These are phyloP conservation scores for Phytopythium boreale DNA, from an alignment of 352 stramenopile species.

Conservation along the genomic window DNA sequence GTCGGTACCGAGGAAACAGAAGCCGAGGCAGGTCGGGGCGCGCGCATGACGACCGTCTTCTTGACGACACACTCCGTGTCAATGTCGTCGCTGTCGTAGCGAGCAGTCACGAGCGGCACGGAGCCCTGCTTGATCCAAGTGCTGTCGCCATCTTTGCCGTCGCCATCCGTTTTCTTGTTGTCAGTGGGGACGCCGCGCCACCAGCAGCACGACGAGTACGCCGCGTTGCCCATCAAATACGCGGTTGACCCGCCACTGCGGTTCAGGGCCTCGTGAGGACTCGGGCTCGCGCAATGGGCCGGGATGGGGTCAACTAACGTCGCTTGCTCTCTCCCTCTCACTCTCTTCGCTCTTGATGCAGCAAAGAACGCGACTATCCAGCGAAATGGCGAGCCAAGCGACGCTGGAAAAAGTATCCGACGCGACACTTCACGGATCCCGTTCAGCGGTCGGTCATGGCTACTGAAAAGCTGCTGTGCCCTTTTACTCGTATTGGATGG, in stretches of 20 bases:
- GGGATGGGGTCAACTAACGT: not conserved
- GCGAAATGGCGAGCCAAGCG: not conserved
- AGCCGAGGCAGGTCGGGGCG: slow-evolving; percentile 17
- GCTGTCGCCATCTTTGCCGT: slow-evolving; percentile 25
- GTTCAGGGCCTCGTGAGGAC: not conserved
- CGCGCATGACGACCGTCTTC: slow-evolving; percentile 53
- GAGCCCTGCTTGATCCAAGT: slow-evolving; percentile 67
- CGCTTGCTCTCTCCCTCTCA: not conserved
- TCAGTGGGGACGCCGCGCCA: not conserved
- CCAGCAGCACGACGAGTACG: slow-evolving; percentile 10
- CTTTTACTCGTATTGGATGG: not conserved
- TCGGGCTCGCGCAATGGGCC: not conserved
- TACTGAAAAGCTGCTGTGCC: not conserved
- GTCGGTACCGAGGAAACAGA: slow-evolving; percentile 7
- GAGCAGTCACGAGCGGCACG: slow-evolving; percentile 49
- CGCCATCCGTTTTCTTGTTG: slow-evolving; percentile 9
- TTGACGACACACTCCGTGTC: slow-evolving; percentile 41
- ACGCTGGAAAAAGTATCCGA: not conserved
- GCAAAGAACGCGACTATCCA: not conserved
- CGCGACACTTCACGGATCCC: not conserved
- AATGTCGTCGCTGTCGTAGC: slow-evolving; percentile 25
- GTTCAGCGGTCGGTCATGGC: not conserved
- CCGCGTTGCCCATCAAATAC: slow-evolving; percentile 2
- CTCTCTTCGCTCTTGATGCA: not conserved
- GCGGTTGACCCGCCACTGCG: not conserved